phyloP scores from a whole-genome alignment of 2,329 filamentous ascomycete genomes.

The Didymella lethalis region DNA sequence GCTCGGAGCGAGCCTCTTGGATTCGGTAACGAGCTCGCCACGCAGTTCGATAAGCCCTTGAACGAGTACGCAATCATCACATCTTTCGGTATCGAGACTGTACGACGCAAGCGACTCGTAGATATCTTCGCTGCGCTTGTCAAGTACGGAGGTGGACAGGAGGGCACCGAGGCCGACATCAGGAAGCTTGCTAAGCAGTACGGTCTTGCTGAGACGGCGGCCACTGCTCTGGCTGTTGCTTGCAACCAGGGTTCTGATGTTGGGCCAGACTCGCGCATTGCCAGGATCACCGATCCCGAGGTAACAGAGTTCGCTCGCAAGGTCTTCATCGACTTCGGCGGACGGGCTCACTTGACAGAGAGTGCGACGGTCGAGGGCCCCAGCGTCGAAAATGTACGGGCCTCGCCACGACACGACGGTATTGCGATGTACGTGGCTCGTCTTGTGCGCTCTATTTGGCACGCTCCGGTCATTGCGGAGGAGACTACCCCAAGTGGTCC shows the following conservation, averaged over 20 bases:
- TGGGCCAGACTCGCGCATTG: constrained; percentile 72
- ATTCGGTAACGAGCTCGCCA: constrained; percentile 93
- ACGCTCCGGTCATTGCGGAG: constrained; percentile 72
- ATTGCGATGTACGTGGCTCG: constrained; percentile 87
- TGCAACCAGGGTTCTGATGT: constrained; percentile 91
- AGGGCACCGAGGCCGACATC: constrained; percentile 82
- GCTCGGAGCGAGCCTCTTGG: constrained; percentile 71
- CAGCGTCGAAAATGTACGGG: constrained; percentile 80
- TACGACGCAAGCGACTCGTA: constrained; percentile 83
- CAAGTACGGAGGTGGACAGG: constrained; percentile 73
- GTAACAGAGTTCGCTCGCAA: constrained; percentile 85
- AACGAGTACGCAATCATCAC: constrained; percentile 91
- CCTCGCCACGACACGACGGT: constrained; percentile 89
- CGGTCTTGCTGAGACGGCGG: constrained; percentile 86
- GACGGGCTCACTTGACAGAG: constrained; percentile 83
- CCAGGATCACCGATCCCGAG: constrained; percentile 78
- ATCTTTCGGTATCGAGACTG: constrained; percentile 86
- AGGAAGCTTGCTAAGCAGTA: constrained; percentile 86
- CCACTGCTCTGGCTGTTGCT: constrained; percentile 90
- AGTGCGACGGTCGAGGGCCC: constrained; percentile 69
- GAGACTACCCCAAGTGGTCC: constrained; percentile 64
- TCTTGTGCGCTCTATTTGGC: constrained; percentile 90
- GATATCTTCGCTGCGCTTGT: constrained; percentile 90
- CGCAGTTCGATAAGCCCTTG: constrained; percentile 87
- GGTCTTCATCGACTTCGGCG: constrained; percentile 91